A percentile compares a stretch with the other conserved stretches of the same genome.
Conservation (phyloP, 805 yeast species). For the Nakazawaea sp. region DNA sequence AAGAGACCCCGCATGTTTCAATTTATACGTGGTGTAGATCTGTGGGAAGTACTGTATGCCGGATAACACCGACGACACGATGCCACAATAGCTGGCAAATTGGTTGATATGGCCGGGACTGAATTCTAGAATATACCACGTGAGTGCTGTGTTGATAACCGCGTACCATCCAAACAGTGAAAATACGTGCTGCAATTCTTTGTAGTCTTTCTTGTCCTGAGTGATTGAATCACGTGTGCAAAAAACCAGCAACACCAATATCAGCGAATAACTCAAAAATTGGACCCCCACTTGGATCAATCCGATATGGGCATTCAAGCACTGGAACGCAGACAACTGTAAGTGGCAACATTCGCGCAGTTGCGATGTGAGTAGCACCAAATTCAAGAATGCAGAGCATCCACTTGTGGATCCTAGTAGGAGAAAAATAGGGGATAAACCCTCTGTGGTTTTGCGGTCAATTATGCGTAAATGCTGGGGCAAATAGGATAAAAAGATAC, state of each 20-base stretch:
- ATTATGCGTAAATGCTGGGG: slow-evolving; percentile 69
- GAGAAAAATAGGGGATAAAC: slow-evolving; percentile 67
- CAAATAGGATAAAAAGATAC: slow-evolving; percentile 62
- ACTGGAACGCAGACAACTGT: slow-evolving; percentile 41
- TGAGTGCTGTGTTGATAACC: slow-evolving; percentile 24
- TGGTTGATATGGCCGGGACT: slow-evolving; percentile 15
- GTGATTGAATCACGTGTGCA: slow-evolving; percentile 38
- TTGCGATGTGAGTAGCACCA: slow-evolving; percentile 51
- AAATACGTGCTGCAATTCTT: slow-evolving; percentile 32
- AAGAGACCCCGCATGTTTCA: slow-evolving; percentile 75
- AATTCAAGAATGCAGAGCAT: slow-evolving; percentile 60
- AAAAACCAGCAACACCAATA: slow-evolving; percentile 47
- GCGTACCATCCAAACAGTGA: slow-evolving; percentile 32
- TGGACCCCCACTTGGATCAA: slow-evolving; percentile 63
- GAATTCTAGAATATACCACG: slow-evolving; percentile 22
- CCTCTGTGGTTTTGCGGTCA: slow-evolving; percentile 60
- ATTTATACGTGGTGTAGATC: slow-evolving; percentile 55
- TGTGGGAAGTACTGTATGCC: slow-evolving; percentile 77
- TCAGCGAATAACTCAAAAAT: slow-evolving; percentile 49
- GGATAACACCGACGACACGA: slow-evolving; percentile 57
- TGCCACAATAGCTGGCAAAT: slow-evolving; percentile 56
- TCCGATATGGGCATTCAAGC: slow-evolving; percentile 60
- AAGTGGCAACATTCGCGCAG: slow-evolving; percentile 57
- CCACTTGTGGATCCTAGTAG: slow-evolving; percentile 67
- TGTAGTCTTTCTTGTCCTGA: slow-evolving; percentile 39